Evolutionary conservation across 805 yeast genomes (phyloP).

Genomic region (Pichia cephalocereana): DNA sequence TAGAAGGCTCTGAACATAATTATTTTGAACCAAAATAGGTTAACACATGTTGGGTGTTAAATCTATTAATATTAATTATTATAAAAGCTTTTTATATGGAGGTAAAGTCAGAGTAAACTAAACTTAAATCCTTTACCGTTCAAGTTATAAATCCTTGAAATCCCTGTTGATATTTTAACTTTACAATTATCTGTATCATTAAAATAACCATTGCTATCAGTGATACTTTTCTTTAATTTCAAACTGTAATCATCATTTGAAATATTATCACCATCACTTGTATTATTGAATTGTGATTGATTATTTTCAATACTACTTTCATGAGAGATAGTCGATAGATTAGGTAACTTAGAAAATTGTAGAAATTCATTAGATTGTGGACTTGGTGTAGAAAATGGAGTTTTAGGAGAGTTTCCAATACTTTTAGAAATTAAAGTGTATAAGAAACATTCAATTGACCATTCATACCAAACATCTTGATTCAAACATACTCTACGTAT

Average conservation of each 20-base stretch:
- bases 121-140: constrained; percentile 22
- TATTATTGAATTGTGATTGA: neutral
- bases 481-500: constrained; percentile 38
- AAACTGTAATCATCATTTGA: neutral
- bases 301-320: neutral
- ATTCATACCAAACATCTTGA: constrained; percentile 54
- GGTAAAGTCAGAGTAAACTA: neutral
- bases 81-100: too few relatives aligned
- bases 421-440: constrained; percentile 19
- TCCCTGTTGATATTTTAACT: constrained; percentile 34
- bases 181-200: constrained; percentile 14
- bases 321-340: neutral
- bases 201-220: constrained; percentile 5
- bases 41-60: too few relatives aligned
- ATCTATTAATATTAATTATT: too few relatives aligned
- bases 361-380: neutral
- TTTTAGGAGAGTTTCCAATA: neutral
- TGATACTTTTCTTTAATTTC: neutral
- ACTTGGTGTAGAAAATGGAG: neutral
- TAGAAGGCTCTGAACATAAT: too few relatives aligned
- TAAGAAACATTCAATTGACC: constrained; percentile 49
- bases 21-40: too few relatives aligned
- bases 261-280: neutral
- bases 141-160: constrained; percentile 31
- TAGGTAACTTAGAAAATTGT: neutral